Percentiles rank a stretch among this genome's conserved stretches.
phyloP scores from a whole-genome alignment of 805 yeast species.

The Candida sphagnicola region DNA sequence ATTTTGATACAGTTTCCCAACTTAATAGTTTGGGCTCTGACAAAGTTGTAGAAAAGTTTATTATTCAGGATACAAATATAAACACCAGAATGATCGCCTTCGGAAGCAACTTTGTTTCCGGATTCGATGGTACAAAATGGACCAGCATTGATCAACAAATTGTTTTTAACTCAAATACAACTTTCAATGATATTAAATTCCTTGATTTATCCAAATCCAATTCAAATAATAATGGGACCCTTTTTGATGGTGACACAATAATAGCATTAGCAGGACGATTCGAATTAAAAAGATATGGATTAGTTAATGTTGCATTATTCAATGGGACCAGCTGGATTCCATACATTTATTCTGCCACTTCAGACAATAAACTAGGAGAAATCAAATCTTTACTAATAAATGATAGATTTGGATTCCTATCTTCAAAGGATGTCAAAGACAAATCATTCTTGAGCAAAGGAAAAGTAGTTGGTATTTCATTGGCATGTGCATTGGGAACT shows the following conservation, averaged over 20 bases:
- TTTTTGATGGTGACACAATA: conserved; percentile 40
- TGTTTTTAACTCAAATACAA: conserved; percentile 22
- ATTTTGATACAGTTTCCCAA: conserved; percentile 16
- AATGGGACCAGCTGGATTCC: conserved; percentile 72
- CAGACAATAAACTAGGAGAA: conserved; percentile 19
- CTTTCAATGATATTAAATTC: conserved; percentile 43
- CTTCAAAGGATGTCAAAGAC: conserved; percentile 28
- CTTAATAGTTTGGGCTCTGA: conserved; percentile 18
- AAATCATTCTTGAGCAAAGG: conserved; percentile 28
- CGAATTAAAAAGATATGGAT: conserved; percentile 47
- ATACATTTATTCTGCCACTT: conserved; percentile 39
- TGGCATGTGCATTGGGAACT: conserved; percentile 44
- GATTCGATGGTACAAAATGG: conserved; percentile 51
- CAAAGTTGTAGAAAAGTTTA: conserved; percentile 32
- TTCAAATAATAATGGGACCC: conserved; percentile 27
- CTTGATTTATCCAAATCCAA: conserved; percentile 30
- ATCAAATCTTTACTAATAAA: conserved; percentile 29
- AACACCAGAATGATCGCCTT: conserved; percentile 36
- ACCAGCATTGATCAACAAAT: conserved; percentile 32
- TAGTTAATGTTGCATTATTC: conserved; percentile 56
- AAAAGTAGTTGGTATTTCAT: conserved; percentile 41
- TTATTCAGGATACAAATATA: conserved; percentile 45
- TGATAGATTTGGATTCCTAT: conserved; percentile 31
- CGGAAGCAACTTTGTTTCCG: conserved; percentile 32
- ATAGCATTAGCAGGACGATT: conserved; percentile 60